These are phyloP conservation scores for Mitragyna speciosa DNA, from an alignment of 257 asterid species.

Conservation along the genomic window DNA sequence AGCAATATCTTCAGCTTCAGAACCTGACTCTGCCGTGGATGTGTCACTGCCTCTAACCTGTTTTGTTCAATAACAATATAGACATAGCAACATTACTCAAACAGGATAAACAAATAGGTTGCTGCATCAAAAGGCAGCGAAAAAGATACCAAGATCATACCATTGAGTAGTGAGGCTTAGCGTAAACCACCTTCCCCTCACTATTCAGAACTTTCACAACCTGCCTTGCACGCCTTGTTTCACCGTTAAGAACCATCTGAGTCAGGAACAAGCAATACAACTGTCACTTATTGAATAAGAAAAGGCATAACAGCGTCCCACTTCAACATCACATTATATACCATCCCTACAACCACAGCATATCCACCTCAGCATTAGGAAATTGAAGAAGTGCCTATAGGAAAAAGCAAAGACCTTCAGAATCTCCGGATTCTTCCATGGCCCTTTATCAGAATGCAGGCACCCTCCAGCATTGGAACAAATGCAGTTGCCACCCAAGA, in stretches of 20 bases:
- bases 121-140: not conserved
- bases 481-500: constrained; percentile 83
- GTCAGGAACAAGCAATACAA: constrained; percentile 26
- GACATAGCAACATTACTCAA: constrained; percentile 17
- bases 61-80: constrained; percentile 23
- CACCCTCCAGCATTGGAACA: constrained; percentile 91
- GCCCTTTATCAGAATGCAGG: constrained; percentile 94
- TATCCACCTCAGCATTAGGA: not conserved
- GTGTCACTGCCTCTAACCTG: constrained; percentile 93
- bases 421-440: constrained; percentile 92
- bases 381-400: not conserved
- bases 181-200: constrained; percentile 93
- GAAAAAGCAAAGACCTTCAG: constrained; percentile 54
- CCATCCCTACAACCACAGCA: not conserved
- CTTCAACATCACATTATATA: not conserved
- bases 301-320: not conserved
- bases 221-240: constrained; percentile 80
- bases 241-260: constrained; percentile 85
- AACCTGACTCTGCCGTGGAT: constrained; percentile 97
- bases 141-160: constrained; percentile 38
- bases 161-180: constrained; percentile 78
- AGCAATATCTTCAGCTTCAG: constrained; percentile 97
- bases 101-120: constrained; percentile 5
- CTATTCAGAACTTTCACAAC: constrained; percentile 89
- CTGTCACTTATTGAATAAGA: not conserved